phyloP scores from a whole-genome alignment of 2,329 filamentous ascomycete species.

The Aspergillus costaricaensis region DNA sequence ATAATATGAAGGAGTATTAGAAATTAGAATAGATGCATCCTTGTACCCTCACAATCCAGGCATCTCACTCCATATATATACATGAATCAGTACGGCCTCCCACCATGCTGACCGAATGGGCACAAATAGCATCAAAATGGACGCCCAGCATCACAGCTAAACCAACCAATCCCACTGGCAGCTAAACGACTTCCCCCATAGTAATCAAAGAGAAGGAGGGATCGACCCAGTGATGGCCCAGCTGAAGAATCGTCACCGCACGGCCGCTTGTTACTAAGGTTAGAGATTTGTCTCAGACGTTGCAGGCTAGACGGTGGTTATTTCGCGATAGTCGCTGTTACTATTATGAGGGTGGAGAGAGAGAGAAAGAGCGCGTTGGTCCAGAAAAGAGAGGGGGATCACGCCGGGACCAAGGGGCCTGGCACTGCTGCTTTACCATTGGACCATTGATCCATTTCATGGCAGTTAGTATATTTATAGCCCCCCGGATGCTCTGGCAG shows the following conservation, averaged over 20 bases:
- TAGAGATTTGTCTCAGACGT: conserved; percentile 28
- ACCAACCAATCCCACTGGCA: background rate
- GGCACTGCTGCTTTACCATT: conserved; percentile 2
- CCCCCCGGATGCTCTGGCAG: background rate
- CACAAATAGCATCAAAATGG: background rate
- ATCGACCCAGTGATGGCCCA: conserved; percentile 20
- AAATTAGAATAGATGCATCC: background rate
- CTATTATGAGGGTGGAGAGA: conserved; percentile 10
- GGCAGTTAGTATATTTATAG: conserved; percentile 4
- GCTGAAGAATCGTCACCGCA: conserved; percentile 19
- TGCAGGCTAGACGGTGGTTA: conserved; percentile 11
- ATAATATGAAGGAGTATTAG: background rate
- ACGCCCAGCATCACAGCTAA: background rate
- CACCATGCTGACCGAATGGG: background rate
- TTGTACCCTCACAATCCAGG: background rate
- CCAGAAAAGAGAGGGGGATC: background rate
- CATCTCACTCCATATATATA: background rate
- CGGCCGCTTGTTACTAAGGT: conserved; percentile 22
- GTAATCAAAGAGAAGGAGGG: conserved; percentile 24
- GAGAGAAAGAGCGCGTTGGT: background rate
- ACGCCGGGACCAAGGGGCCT: conserved; percentile 8
- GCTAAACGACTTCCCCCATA: background rate
- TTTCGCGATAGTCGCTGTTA: conserved; percentile 14
- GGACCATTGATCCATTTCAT: background rate
- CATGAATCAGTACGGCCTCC: background rate